Percentiles rank a stretch among this genome's conserved stretches.
Evolutionary conservation across 164 flowering plant species (phyloP).

Genomic region (Berberis thunbergii): DNA sequence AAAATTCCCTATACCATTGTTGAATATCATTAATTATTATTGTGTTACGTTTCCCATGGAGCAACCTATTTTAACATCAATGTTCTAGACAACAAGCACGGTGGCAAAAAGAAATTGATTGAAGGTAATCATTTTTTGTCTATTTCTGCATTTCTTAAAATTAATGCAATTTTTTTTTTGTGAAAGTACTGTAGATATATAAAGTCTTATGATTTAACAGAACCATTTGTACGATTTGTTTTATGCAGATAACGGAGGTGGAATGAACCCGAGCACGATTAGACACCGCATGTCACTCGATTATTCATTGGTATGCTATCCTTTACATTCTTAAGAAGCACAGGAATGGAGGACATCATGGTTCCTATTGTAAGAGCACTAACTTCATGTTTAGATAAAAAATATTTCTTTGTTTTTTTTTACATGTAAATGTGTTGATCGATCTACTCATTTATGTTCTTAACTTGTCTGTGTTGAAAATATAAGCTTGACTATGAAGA

Average conservation of each 20-base stretch:
- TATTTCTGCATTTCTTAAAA: too few relatives aligned
- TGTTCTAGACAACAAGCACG: conserved; percentile 56
- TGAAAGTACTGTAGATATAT: too few relatives aligned
- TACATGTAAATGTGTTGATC: too few relatives aligned
- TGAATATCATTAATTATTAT: background rate
- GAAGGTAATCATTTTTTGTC: conserved; percentile 48
- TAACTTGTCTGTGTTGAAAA: too few relatives aligned
- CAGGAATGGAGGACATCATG: conserved; percentile 79
- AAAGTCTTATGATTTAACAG: too few relatives aligned
- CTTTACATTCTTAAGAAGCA: conserved; percentile 66
- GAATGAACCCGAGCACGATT: conserved; percentile 89
- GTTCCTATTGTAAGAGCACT: conserved; percentile 73
- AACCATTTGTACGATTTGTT: background rate
- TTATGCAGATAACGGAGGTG: conserved; percentile 54
- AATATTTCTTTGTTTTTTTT: too few relatives aligned
- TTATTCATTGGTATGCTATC: conserved; percentile 81
- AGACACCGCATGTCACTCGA: conserved; percentile 97
- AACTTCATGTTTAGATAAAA: background rate
- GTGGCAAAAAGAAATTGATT: conserved; percentile 56
- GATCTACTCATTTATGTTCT: too few relatives aligned
- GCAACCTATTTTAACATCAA: conserved; percentile 72
- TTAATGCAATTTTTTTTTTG: too few relatives aligned
- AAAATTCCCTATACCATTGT: too few relatives aligned
- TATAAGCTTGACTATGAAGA: too few relatives aligned
- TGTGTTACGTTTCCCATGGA: conserved; percentile 55